Percentiles rank a stretch among this genome's conserved stretches.
Evolutionary conservation across 2,329 filamentous ascomycete species (phyloP).

Genomic region (Aspergillus brunneoviolaceus): DNA sequence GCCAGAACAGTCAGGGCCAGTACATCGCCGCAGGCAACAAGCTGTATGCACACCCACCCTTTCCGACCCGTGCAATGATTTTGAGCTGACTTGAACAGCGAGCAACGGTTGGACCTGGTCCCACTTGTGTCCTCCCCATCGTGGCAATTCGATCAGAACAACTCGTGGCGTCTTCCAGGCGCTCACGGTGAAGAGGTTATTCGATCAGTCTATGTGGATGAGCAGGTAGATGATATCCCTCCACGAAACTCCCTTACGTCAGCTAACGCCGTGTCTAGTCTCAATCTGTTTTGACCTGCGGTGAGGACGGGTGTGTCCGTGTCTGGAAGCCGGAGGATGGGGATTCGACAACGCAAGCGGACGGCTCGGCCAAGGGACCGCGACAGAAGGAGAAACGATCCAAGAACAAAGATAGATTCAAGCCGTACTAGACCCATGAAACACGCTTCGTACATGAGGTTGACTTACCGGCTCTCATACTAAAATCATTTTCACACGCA

Average conservation of each 20-base stretch:
- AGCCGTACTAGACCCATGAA: conserved; percentile 31
- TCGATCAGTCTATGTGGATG: conserved; percentile 47
- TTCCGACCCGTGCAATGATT: neutral
- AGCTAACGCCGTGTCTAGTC: conserved; percentile 26
- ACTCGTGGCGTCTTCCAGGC: conserved; percentile 44
- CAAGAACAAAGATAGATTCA: conserved; percentile 39
- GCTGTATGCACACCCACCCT: conserved; percentile 38
- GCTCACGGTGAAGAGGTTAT: conserved; percentile 52
- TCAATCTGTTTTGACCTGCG: conserved; percentile 45
- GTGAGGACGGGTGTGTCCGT: conserved; percentile 46
- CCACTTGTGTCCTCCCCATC: conserved; percentile 36
- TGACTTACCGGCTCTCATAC: no score
- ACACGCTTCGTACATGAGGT: neutral
- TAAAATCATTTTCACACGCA: no score
- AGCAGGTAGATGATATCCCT: conserved; percentile 35
- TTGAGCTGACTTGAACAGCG: conserved; percentile 26
- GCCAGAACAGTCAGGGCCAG: conserved; percentile 43
- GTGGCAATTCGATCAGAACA: conserved; percentile 43
- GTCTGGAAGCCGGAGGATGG: conserved; percentile 35
- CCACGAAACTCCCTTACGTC: neutral
- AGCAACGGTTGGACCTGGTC: conserved; percentile 44
- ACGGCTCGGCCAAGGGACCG: conserved; percentile 22
- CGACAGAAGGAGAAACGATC: conserved; percentile 35
- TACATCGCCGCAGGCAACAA: conserved; percentile 52
- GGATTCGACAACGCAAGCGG: conserved; percentile 6